phyloP scores from a whole-genome alignment of 768 basidiomycete species.

The Lentinula boryana region DNA sequence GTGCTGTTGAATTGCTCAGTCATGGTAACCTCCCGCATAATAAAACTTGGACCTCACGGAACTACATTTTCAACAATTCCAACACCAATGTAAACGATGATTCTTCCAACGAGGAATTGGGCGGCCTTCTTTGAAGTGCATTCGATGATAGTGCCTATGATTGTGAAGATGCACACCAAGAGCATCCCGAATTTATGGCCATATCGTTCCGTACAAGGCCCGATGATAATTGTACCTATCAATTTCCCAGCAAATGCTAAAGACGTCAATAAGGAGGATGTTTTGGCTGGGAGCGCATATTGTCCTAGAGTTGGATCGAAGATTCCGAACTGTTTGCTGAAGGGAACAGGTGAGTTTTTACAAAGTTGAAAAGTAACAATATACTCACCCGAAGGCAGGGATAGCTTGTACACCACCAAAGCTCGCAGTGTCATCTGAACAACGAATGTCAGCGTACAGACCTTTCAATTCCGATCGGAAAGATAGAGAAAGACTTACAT shows the following conservation, averaged over 20 bases:
- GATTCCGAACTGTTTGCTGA: conserved; percentile 5
- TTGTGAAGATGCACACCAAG: not conserved
- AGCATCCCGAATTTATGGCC: conserved; percentile 3
- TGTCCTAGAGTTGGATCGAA: conserved; percentile 2
- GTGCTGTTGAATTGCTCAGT: not conserved
- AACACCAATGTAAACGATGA: conserved; percentile 3
- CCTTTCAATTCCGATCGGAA: not conserved
- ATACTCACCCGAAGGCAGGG: conserved; percentile 1
- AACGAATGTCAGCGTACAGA: not conserved
- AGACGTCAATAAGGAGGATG: conserved; percentile 3
- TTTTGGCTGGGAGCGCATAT: not conserved
- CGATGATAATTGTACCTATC: conserved; percentile 3
- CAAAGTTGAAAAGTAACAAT: not conserved
- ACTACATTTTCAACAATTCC: conserved; percentile 6
- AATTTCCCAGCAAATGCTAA: conserved; percentile 6
- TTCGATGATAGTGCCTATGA: conserved; percentile 3
- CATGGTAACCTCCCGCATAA: not conserved
- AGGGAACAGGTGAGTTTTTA: not conserved
- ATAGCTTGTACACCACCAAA: conserved; percentile 7
- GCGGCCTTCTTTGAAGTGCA: not conserved
- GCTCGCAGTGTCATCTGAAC: not conserved
- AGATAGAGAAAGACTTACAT: not conserved
- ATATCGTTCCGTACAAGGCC: conserved; percentile 4
- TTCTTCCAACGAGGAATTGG: conserved; percentile 3
- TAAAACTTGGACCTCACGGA: not conserved